Evolutionary conservation across 805 yeast genomes (phyloP).

Genomic region (Cyberlindnera mrakii): DNA sequence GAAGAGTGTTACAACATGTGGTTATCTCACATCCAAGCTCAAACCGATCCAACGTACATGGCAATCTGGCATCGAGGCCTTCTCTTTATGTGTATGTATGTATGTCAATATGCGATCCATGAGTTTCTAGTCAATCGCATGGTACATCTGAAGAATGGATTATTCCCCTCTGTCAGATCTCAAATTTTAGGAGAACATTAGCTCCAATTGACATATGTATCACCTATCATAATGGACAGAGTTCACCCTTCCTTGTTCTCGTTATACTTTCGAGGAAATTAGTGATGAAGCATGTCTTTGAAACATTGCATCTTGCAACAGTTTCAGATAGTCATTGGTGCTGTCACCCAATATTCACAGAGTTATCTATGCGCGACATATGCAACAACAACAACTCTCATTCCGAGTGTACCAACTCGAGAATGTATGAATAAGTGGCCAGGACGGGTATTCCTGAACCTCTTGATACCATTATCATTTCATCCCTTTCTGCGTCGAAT

Average conservation of each 20-base stretch:
- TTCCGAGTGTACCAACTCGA: background rate
- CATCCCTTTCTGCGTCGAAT: no score
- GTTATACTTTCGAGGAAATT: conserved; percentile 1
- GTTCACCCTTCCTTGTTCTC: background rate
- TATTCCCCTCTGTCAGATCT: background rate
- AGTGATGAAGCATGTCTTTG: background rate
- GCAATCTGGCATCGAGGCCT: background rate
- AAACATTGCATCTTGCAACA: conserved; percentile 1
- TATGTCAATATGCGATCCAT: background rate
- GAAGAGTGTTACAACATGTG: background rate
- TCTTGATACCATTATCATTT: conserved; percentile 4
- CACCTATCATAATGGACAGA: background rate
- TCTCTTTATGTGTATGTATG: background rate
- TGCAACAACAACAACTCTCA: background rate
- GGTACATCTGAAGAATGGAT: background rate
- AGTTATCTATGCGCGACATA: background rate
- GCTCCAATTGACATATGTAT: background rate
- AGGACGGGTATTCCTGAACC: conserved; percentile 5
- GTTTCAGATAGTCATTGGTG: background rate
- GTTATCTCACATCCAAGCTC: background rate
- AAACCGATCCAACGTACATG: background rate
- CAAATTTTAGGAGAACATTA: background rate
- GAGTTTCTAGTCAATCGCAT: no score
- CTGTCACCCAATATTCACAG: background rate
- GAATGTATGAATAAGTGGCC: background rate